Evolutionary conservation across 441 rosid genomes (phyloP).

Genomic region (Euphorbia schlechtendalii): DNA sequence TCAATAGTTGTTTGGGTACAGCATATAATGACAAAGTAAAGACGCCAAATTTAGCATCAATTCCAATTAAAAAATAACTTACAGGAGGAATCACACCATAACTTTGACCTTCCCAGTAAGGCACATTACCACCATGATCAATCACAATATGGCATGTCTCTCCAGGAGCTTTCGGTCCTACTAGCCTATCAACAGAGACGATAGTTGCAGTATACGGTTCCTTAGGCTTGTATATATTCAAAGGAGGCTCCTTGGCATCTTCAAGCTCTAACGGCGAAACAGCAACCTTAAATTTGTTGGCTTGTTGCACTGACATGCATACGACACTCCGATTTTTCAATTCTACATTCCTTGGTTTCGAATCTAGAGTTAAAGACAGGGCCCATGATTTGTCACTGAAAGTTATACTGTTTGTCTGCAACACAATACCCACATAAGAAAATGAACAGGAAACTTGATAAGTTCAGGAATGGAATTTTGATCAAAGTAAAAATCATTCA

Average conservation of each 20-base stretch:
- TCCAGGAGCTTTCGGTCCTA: conserved; percentile 86
- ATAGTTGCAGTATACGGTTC: conserved; percentile 86
- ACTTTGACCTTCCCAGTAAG: conserved; percentile 99
- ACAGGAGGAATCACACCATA: conserved; percentile 97
- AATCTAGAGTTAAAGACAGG: conserved; percentile 36
- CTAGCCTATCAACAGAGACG: conserved; percentile 87
- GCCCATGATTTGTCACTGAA: conserved; percentile 55
- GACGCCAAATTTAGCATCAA: too few species aligned
- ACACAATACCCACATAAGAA: conserved; percentile 27
- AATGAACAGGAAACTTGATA: too few species aligned
- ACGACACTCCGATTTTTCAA: conserved; percentile 27
- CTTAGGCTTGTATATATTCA: conserved; percentile 72
- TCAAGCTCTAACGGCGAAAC: conserved; percentile 77
- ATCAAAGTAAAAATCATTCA: too few species aligned
- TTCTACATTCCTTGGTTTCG: conserved; percentile 33
- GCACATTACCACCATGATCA: conserved; percentile 84
- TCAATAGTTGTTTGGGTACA: too few species aligned
- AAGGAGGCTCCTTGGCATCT: conserved; percentile 65
- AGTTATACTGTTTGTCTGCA: conserved; percentile 50
- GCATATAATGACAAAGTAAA: too few species aligned
- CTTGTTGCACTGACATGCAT: conserved; percentile 85
- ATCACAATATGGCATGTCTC: conserved; percentile 97
- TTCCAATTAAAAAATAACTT: too few species aligned
- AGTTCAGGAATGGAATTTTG: too few species aligned
- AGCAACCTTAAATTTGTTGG: conserved; percentile 58